Evolutionary conservation across 208 protist species (phyloP), one percentile per base, ranked within the genome.

Genomic region (Leishmania mexicana): DNA sequence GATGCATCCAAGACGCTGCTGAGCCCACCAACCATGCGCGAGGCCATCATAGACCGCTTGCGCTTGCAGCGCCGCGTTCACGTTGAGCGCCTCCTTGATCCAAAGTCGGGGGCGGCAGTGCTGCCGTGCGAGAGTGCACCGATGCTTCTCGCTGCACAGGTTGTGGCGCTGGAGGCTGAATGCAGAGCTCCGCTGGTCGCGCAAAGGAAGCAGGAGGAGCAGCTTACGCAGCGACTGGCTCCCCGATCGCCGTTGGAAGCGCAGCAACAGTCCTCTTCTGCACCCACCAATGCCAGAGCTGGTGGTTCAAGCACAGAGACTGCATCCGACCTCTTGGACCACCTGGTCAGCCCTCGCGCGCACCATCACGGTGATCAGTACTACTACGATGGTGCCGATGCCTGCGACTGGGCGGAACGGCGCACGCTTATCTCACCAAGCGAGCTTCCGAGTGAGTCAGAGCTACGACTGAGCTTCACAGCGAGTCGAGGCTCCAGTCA

Each of bases 41-140:
- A 65, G 24, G 67, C 82, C 3, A 64, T 86, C 21, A 42, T 81
- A 1, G 47, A 76, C 10, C 83, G 83, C 15, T 53, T 86, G 67
- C 40, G 71, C 7, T 65, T 75, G n/a, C 78, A 83, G 75, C 73
- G 83, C 45, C 74, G 83, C 72, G 65, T 86, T 15, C 6, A 5
- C 1, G 75, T 83, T 40, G 54, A 57, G 19, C 78, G 83, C 4
- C 49, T 90, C 10, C 74, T 93, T 75, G 92, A 95, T 82, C 19
- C 84, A 13, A 80, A 77, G 1, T 90, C 84, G 28, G 92, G 89
- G 7, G 90, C 88, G 4, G 87, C 90, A 19, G 85, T 95, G 38
- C 82, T 93, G 65, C 92, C 92, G 0, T 93, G 88, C 67, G 90
- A 95, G 81, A 72, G 65, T 45, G 79, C 88, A 4, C 24, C 68